Evolutionary conservation across 2,329 filamentous ascomycete species (phyloP).

Genomic region (Ascochyta pisi): DNA sequence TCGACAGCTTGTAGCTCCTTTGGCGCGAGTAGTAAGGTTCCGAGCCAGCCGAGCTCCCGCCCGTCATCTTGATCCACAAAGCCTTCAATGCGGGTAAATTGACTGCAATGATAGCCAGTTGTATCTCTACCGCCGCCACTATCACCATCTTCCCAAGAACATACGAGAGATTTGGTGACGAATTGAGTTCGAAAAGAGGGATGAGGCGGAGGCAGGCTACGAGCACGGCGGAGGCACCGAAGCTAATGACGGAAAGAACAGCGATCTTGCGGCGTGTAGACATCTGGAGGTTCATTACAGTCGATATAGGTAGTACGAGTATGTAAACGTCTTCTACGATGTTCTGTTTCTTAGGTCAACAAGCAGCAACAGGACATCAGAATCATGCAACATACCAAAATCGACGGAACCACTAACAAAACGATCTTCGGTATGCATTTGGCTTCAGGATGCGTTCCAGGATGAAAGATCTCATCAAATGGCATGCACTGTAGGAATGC

Average conservation of each 20-base stretch:
- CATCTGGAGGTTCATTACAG: conserved; percentile 29
- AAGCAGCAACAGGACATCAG: neutral
- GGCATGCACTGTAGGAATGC: conserved; percentile 43
- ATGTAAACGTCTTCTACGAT: conserved; percentile 30
- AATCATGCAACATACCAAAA: conserved; percentile 21
- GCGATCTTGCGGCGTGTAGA: conserved; percentile 25
- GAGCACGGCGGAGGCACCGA: conserved; percentile 39
- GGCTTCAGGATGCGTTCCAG: conserved; percentile 30
- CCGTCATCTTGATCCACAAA: conserved; percentile 32
- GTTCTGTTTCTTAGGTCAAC: conserved; percentile 18
- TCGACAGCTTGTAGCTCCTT: conserved; percentile 12
- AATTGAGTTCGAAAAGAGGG: conserved; percentile 31
- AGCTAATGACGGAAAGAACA: conserved; percentile 34
- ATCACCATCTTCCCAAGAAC: conserved; percentile 44
- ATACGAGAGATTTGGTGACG: conserved; percentile 34
- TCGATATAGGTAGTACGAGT: conserved; percentile 30
- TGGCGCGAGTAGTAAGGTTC: neutral
- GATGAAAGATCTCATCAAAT: conserved; percentile 38
- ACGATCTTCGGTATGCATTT: conserved; percentile 35
- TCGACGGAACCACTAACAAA: conserved; percentile 37
- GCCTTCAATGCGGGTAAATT: conserved; percentile 44
- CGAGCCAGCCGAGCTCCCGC: conserved; percentile 5
- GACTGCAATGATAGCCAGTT: conserved; percentile 43
- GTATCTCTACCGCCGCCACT: conserved; percentile 41
- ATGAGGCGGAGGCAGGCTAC: conserved; percentile 28